Base-by-base conservation (phyloP, 176 grass and related monocot species). In the Neostapfia colusana region DNA sequence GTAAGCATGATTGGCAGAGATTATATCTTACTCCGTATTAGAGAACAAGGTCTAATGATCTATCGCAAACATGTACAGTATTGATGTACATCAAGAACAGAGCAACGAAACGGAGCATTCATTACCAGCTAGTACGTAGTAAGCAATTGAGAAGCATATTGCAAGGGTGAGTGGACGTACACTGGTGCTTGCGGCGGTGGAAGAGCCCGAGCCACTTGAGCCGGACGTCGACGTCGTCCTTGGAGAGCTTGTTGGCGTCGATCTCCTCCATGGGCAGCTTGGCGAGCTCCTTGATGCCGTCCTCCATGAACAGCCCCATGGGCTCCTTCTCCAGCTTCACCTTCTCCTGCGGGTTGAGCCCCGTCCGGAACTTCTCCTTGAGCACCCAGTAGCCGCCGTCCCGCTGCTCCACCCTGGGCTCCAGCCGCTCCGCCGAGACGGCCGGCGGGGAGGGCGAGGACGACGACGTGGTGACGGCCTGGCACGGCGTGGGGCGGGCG, bases 161-260 rank as follows among this genome's bases (percentile, higher is more conserved):
- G 65, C 46, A 27, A 14, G 7, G 21, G 26, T 5, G 49, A 67
- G 72, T 24, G 24, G 3, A 56, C 80, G 68, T 88, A 98, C 95
- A 94, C 51, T 98, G 95, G 14, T 98, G 91, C 85, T 92, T 98
- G 89, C 89, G 95, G 76, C 91, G 89, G 85, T 94, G 91, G 84
- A 98, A 98, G 76, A 98, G 84, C 44, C 95, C 95, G 70, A 98
- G 85, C 95, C 91, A 98, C 82, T 94, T 98, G 89, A 98, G 91
- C 1, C 95, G 76, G 40, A 86, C 82, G 71, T 98, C 95, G 63
- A 94, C 77, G 89, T 98, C 91, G 74, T 94, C 89, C 87, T 94
- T 98, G 80, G 51, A 56, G 24, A 94, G 48, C 82, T 98, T 98
- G 27, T 63, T 16, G 43, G 77, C 78, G 43, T 98, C 89, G 73